A percentile compares a stretch with the other conserved stretches of the same genome.
phyloP scores from a whole-genome alignment of 2,329 filamentous ascomycete species.

The Cladosporium halotolerans region DNA sequence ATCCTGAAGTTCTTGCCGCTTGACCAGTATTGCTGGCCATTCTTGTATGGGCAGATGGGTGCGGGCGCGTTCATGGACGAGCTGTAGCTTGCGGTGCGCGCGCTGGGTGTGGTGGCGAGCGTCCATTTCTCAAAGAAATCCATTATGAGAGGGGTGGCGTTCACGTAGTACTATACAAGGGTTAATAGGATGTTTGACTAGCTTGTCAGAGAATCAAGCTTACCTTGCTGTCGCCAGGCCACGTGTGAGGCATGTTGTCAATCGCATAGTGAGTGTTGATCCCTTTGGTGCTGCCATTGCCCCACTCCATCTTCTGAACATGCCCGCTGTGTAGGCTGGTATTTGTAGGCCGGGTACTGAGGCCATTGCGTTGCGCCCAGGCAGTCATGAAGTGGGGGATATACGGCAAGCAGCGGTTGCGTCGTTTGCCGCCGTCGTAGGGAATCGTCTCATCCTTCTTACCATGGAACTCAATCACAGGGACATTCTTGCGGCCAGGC shows the following conservation, averaged over 20 bases:
- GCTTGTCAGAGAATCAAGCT: background rate
- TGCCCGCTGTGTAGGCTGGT: conserved; percentile 19
- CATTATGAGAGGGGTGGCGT: conserved; percentile 10
- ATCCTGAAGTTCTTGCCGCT: background rate
- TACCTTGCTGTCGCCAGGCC: conserved; percentile 24
- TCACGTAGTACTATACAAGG: background rate
- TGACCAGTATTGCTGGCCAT: background rate
- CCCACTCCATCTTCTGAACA: conserved; percentile 18
- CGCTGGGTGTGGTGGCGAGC: background rate
- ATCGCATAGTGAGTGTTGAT: conserved; percentile 32
- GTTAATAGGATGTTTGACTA: background rate
- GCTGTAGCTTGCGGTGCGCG: background rate
- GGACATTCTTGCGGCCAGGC: conserved; percentile 27
- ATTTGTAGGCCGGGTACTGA: conserved; percentile 18
- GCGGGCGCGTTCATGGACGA: background rate
- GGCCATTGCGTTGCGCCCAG: conserved; percentile 30
- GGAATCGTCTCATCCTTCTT: conserved; percentile 33
- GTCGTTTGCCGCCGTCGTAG: conserved; percentile 31
- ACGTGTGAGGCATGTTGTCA: conserved; percentile 31
- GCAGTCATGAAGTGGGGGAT: conserved; percentile 27
- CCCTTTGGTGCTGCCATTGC: conserved; percentile 27
- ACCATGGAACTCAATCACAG: conserved; percentile 39
- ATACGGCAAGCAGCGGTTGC: conserved; percentile 18
- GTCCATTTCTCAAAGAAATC: conserved; percentile 13
- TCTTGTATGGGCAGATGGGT: background rate